phyloP scores from a whole-genome alignment of 2,329 filamentous ascomycete species.

The Clonostachys chloroleuca region DNA sequence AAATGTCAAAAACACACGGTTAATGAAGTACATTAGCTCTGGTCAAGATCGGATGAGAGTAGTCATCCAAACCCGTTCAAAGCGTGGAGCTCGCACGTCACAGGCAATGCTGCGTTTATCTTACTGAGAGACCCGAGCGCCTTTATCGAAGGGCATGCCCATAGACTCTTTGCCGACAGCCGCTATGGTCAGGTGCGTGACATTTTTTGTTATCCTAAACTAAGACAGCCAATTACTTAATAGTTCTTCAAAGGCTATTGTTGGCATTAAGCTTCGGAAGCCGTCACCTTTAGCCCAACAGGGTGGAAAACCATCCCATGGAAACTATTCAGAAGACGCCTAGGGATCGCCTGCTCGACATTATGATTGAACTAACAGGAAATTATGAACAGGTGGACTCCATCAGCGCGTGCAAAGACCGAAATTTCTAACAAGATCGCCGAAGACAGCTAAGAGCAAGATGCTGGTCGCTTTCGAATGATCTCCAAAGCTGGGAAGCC shows the following conservation, averaged over 20 bases:
- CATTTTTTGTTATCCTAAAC: constrained; percentile 13
- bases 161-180: constrained; percentile 49
- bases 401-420: too few species aligned
- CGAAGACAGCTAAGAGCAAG: too few species aligned
- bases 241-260: not conserved
- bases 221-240: not conserved
- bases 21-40: too few species aligned
- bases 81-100: too few species aligned
- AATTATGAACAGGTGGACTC: constrained; percentile 14
- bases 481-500: too few species aligned
- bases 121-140: too few species aligned
- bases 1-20: too few species aligned
- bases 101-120: too few species aligned
- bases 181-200: constrained; percentile 52
- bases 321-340: constrained; percentile 44
- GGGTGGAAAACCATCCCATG: constrained; percentile 50
- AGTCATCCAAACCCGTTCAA: too few species aligned
- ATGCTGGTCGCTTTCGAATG: too few species aligned
- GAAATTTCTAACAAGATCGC: too few species aligned
- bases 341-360: constrained; percentile 48
- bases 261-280: constrained; percentile 35
- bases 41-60: too few species aligned
- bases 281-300: constrained; percentile 42
- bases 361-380: constrained; percentile 38
- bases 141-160: constrained; percentile 23